Conservation (phyloP, 805 yeast species). For the Grigorovia yakushimaensis region DNA sequence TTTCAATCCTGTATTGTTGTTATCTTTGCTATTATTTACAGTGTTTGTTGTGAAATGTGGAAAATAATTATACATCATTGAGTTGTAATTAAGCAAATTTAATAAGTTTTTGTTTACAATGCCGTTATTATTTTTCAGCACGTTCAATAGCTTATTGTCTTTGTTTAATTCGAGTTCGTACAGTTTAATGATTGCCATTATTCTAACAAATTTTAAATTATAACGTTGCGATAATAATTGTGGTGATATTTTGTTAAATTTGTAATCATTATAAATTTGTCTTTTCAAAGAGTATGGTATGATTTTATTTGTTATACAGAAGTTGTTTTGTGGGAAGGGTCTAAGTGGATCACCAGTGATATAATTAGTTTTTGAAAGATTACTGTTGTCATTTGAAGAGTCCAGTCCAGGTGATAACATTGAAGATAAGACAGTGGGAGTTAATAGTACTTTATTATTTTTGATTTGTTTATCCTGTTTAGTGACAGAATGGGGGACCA, state of each 20-base stretch:
- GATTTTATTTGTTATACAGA: conserved; percentile 56
- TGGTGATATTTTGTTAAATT: conserved; percentile 42
- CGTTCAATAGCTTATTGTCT: background rate
- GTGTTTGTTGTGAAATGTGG: too few species aligned
- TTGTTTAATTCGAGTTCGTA: conserved; percentile 46
- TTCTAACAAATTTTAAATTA: conserved; percentile 74
- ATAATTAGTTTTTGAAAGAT: background rate
- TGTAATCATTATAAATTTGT: conserved; percentile 48
- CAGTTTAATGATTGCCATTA: conserved; percentile 78
- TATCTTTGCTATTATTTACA: too few species aligned
- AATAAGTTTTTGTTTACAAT: background rate
- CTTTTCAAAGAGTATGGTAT: conserved; percentile 51
- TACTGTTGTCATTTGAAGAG: background rate
- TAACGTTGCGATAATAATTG: conserved; percentile 71
- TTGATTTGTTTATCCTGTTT: too few species aligned
- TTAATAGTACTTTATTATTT: too few species aligned
- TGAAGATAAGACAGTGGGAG: background rate
- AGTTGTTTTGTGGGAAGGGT: conserved; percentile 75
- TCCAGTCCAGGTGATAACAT: background rate
- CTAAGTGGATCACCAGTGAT: conserved; percentile 30
- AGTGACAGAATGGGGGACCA: too few species aligned
- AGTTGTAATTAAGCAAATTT: background rate
- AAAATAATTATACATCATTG: conserved; percentile 65
- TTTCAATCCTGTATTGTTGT: too few species aligned
- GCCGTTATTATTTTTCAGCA: background rate